Base-by-base conservation (phyloP, 2,329 filamentous ascomycete species). In the Epichloe glyceriae region DNA sequence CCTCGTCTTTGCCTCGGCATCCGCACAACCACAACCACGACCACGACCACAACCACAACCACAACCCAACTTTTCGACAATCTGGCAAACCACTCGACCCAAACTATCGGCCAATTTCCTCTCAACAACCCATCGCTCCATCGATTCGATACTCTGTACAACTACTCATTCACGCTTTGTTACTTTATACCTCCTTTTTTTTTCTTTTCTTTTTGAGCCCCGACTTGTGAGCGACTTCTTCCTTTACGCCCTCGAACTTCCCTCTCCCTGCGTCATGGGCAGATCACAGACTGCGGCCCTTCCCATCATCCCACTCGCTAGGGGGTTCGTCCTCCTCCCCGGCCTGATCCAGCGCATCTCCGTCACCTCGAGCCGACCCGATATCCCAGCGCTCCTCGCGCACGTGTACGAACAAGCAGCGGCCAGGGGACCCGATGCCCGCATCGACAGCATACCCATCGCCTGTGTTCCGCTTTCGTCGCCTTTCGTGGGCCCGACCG, bases 381-480 rank as follows among this genome's bases (percentile, higher is more conserved):
- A 97, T 67, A 85, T 97, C 57, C 85, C 88, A 49, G 86, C 91
- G 47, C 79, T 97, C 43, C 81, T 98, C 52, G 86, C 89, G 19
- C 83, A 85, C 58, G 80, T 95, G 53, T 91, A 95, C 68, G 86
- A 86, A 61, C 82, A 83, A 58, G 83, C 83, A 30, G 75, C 85
- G 35, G 78, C 80, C 40, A 83, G 82, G 60, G 79, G 83, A 57
- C 78, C 81, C 30, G 78, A 76, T 55, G 75, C 81, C 57, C 73
- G 78, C 55, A 74, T 83, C 61, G 78, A 82, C 57, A 73, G 74
- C 57, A 81, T 95, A 58, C 83, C 86, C 8, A 83, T 97, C 57
- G 88, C 86, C 49, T 97, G 91, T 66, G 82, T 97, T 50, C 93
- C 93, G 19, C 74, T 96, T 53, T 83, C 76, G 56, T 93, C 88